phyloP scores from a whole-genome alignment of 176 grass and related monocot genomes.

The Juncus inflexus region DNA sequence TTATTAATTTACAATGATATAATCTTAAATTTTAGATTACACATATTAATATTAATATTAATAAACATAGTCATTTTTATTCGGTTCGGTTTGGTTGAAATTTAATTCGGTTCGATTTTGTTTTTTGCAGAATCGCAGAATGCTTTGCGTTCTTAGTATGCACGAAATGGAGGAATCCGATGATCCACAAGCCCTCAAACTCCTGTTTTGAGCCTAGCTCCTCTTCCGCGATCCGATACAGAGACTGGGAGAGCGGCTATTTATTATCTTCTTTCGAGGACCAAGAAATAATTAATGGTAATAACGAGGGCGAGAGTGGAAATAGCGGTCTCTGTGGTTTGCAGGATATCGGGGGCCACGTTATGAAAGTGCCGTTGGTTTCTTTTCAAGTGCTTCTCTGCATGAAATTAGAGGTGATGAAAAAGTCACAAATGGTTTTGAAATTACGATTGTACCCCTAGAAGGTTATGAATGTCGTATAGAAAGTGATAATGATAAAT shows the following conservation, averaged over 20 bases:
- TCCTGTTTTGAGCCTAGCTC: slow-evolving; percentile 49
- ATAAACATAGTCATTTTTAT: too few relatives aligned
- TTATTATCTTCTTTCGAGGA: slow-evolving; percentile 75
- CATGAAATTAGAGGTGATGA: slow-evolving; percentile 81
- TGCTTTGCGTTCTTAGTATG: slow-evolving; percentile 96
- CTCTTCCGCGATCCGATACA: slow-evolving; percentile 64
- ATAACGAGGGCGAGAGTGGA: too few relatives aligned
- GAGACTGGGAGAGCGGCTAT: slow-evolving; percentile 80
- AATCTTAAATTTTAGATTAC: too few relatives aligned
- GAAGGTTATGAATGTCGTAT: slow-evolving; percentile 5
- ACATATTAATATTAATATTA: too few relatives aligned
- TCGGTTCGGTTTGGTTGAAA: too few relatives aligned
- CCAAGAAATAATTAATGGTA: slow-evolving; percentile 33
- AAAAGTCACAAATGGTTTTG: slow-evolving; percentile 3
- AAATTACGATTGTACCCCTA: not conserved
- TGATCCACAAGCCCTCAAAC: slow-evolving; percentile 60
- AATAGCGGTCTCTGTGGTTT: slow-evolving; percentile 60
- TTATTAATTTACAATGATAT: too few relatives aligned
- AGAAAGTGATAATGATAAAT: not conserved
- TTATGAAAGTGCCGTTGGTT: slow-evolving; percentile 94
- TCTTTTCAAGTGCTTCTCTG: slow-evolving; percentile 89
- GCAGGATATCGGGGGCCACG: slow-evolving; percentile 81
- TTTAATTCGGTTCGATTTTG: slow-evolving; percentile 14
- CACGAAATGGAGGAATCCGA: slow-evolving; percentile 94
- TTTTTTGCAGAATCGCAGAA: slow-evolving; percentile 72